phyloP scores from a whole-genome alignment of 2,329 filamentous ascomycete genomes.

The Cytospora paraplurivora region DNA sequence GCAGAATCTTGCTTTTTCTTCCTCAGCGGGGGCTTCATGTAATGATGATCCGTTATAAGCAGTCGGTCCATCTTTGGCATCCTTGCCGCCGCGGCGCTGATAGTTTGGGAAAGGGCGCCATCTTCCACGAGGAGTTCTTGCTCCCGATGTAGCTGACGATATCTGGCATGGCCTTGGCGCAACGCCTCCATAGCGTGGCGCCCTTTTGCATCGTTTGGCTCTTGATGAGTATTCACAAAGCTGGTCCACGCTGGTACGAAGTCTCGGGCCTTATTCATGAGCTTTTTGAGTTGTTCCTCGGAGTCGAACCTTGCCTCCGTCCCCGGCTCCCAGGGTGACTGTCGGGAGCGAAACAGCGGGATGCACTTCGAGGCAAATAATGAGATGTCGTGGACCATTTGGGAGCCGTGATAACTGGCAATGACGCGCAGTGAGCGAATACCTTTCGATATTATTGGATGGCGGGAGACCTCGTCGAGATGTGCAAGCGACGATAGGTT shows the following conservation, averaged over 20 bases:
- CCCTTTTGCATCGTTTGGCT: background rate
- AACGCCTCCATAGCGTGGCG: background rate
- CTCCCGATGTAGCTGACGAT: background rate
- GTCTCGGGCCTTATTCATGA: no score
- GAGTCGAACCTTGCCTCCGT: no score
- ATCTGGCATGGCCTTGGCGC: background rate
- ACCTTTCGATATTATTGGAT: slow-evolving; percentile 28
- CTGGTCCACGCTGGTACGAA: no score
- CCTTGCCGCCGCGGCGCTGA: background rate
- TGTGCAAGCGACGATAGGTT: slow-evolving; percentile 24
- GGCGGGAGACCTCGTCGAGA: slow-evolving; percentile 30
- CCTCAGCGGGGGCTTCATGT: background rate
- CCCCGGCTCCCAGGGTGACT: no score
- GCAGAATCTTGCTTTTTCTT: background rate
- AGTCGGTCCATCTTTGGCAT: slow-evolving; percentile 1
- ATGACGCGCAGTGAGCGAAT: slow-evolving; percentile 20
- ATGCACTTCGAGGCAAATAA: background rate
- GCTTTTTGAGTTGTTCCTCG: no score
- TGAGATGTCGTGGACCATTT: background rate
- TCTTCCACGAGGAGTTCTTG: background rate
- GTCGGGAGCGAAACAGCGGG: no score
- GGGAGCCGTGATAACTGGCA: background rate
- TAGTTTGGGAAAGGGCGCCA: background rate
- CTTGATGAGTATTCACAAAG: no score
- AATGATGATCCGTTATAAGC: background rate